Percentiles rank a stretch among this genome's conserved stretches.
These are phyloP conservation scores for Knoxdaviesia proteae DNA, from an alignment of 2,329 filamentous ascomycete genomes.

Conservation along the genomic window DNA sequence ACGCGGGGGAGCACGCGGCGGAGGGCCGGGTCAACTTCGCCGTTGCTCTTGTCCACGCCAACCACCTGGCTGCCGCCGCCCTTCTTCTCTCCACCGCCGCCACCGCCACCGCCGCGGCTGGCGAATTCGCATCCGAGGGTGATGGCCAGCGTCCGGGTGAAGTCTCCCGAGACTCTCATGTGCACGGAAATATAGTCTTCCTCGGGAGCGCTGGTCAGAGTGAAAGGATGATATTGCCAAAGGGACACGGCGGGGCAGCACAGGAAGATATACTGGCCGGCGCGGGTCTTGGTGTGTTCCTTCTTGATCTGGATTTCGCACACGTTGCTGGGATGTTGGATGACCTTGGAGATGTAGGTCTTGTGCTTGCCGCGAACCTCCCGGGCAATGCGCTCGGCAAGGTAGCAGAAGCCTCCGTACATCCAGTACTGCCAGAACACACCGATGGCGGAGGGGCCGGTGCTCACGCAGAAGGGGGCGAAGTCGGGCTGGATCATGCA, in stretches of 20 bases:
- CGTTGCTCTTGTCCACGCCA: constrained; percentile 38
- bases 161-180: constrained; percentile 65
- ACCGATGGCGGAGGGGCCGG: constrained; percentile 43
- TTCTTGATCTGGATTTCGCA: constrained; percentile 88
- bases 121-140: constrained; percentile 59
- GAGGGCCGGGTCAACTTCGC: constrained; percentile 46
- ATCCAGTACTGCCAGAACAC: constrained; percentile 87
- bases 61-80: constrained; percentile 44
- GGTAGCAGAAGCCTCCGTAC: constrained; percentile 62
- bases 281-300: constrained; percentile 60
- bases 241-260: constrained; percentile 72
- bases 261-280: constrained; percentile 76
- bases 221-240: constrained; percentile 81
- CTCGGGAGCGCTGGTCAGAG: constrained; percentile 67
- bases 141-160: constrained; percentile 48
- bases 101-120: constrained; percentile 11
- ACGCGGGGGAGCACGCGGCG: constrained; percentile 56
- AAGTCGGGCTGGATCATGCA: constrained; percentile 80
- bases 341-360: constrained; percentile 73
- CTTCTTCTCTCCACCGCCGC: constrained; percentile 16
- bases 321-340: constrained; percentile 75
- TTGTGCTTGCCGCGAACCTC: constrained; percentile 64
- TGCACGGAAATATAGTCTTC: constrained; percentile 83
- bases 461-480: constrained; percentile 53
- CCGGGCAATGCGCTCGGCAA: constrained; percentile 58